A percentile compares a stretch with the other conserved stretches of the same genome.
Conservation (phyloP, 345 rosid genomes). For the Dovyalis caffra region DNA sequence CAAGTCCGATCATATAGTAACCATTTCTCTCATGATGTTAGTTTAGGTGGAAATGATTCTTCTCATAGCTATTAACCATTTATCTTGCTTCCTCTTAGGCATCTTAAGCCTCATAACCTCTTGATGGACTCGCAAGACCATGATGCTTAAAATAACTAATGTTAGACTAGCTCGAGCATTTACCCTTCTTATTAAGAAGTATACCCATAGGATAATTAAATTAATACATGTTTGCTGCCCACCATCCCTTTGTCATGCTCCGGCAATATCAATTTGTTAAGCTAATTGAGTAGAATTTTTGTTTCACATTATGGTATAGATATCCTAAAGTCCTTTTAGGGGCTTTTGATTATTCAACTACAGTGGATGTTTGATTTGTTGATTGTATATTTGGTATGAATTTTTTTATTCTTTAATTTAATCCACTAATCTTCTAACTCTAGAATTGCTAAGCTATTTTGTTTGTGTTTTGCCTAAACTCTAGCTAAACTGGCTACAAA, state of each 20-base stretch:
- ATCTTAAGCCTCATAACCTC: slow-evolving; percentile 94
- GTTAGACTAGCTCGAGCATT: slow-evolving; percentile 87
- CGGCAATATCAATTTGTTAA: not conserved
- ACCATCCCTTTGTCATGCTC: not conserved
- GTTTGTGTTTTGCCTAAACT: not conserved
- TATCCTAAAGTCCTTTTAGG: slow-evolving; percentile 97
- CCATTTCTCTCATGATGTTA: not conserved
- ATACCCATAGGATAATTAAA: slow-evolving; percentile 74
- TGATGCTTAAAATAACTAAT: slow-evolving; percentile 88
- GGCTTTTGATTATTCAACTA: slow-evolving; percentile 90
- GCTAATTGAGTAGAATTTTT: not conserved
- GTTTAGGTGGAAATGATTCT: not conserved
- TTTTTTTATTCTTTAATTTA: not conserved
- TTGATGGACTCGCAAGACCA: slow-evolving; percentile 75
- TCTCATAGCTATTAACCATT: not conserved
- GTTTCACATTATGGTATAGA: slow-evolving; percentile 84
- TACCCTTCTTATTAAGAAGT: slow-evolving; percentile 91
- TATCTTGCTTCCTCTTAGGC: slow-evolving; percentile 39
- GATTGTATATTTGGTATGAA: slow-evolving; percentile 82
- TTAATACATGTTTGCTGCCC: not conserved
- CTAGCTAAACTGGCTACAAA: slow-evolving; percentile 81
- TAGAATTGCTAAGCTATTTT: slow-evolving; percentile 3
- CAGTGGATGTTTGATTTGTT: slow-evolving; percentile 96
- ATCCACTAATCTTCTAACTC: not conserved
- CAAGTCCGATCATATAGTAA: no score